Conservation (phyloP, 2,329 filamentous ascomycete species). For the Scopulariopsis brevicaulis region DNA sequence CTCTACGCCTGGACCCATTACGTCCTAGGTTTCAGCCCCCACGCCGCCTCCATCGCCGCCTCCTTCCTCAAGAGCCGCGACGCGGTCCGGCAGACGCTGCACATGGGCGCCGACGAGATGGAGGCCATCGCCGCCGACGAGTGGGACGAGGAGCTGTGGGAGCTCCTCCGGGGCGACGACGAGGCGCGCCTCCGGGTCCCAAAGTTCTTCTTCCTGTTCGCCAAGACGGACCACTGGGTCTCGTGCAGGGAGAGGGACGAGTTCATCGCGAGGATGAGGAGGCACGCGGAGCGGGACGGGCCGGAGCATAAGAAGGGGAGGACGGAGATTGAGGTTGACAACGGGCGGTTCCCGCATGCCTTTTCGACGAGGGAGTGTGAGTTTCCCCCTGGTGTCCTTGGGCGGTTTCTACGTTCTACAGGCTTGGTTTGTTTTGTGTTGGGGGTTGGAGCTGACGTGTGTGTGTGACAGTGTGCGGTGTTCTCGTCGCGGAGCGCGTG, state of each 20-base stretch:
- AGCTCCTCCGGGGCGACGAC: constrained; percentile 14
- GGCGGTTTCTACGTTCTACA: background rate
- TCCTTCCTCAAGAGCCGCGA: constrained; percentile 43
- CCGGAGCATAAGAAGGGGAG: constrained; percentile 18
- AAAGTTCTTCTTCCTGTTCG: constrained; percentile 50
- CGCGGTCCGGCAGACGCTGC: constrained; percentile 47
- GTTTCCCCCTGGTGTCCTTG: constrained; percentile 7
- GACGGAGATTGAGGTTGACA: constrained; percentile 40
- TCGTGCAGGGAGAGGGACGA: constrained; percentile 41
- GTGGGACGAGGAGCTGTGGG: constrained; percentile 52
- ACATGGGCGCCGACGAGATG: constrained; percentile 50
- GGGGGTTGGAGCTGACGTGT: background rate
- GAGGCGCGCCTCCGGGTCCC: constrained; percentile 10
- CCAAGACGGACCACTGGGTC: constrained; percentile 51
- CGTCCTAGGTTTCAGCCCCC: constrained; percentile 33
- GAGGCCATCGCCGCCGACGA: constrained; percentile 42
- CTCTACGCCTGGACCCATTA: constrained; percentile 30
- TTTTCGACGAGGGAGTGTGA: constrained; percentile 38
- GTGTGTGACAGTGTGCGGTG: background rate
- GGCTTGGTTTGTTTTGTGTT: background rate
- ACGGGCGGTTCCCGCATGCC: constrained; percentile 44
- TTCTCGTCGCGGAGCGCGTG: constrained; percentile 1
- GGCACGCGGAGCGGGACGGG: constrained; percentile 15
- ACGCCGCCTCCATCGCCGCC: constrained; percentile 37
- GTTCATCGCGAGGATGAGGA: constrained; percentile 34